Evolutionary conservation across 768 basidiomycete species (phyloP).

Genomic region (Russula dissimulans): DNA sequence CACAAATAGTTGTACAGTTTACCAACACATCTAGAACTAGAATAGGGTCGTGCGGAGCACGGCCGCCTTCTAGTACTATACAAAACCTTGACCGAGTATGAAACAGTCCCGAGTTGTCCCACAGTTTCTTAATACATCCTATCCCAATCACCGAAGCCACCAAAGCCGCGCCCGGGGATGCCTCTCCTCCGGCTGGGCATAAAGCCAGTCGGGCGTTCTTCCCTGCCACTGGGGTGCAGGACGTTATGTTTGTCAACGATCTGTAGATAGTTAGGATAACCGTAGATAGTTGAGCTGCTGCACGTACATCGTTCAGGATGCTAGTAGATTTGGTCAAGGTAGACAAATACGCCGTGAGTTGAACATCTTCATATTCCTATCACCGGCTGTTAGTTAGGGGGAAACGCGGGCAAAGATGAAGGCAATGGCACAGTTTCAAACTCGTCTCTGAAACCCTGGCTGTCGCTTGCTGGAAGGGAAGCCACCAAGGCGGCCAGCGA

Average conservation of each 20-base stretch:
- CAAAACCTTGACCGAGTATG: too few species aligned
- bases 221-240: conserved; percentile 45
- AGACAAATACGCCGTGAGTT: conserved; percentile 82
- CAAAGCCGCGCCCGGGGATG: conserved; percentile 15
- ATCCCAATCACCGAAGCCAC: conserved; percentile 20
- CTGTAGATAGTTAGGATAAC: conserved; percentile 29
- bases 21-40: too few species aligned
- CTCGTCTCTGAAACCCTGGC: conserved; percentile 75
- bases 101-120: background rate
- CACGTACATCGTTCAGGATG: conserved; percentile 77
- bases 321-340: conserved; percentile 83
- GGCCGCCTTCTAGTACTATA: too few species aligned
- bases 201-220: conserved; percentile 37
- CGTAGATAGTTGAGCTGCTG: conserved; percentile 1
- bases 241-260: conserved; percentile 73
- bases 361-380: conserved; percentile 94
- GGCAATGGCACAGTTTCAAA: conserved; percentile 63
- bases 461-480: conserved; percentile 80
- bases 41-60: too few species aligned
- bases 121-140: conserved; percentile 12
- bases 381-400: background rate
- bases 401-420: background rate
- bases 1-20: too few species aligned
- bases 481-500: conserved; percentile 80
- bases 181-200: conserved; percentile 23